Evolutionary conservation across 352 stramenopile genomes (phyloP).

Genomic region (Globisporangium yorkense): DNA sequence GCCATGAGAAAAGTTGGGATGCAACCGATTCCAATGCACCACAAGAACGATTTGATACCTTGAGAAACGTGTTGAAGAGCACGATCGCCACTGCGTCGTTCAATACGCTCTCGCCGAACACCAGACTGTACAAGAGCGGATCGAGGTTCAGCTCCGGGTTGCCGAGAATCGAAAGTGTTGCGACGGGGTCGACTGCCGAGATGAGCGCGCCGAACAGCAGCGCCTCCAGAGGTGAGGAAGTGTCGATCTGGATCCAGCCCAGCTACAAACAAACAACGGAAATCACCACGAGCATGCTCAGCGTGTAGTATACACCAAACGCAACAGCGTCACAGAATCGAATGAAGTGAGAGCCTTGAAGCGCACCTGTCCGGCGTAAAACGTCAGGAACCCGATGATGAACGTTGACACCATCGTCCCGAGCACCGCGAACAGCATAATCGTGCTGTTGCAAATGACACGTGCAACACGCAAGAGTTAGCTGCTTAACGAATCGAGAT

Average conservation of each 20-base stretch:
- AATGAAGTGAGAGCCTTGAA: too few relatives aligned
- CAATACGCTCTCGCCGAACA: constrained; percentile 97
- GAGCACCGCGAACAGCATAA: constrained; percentile 92
- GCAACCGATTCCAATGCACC: too few relatives aligned
- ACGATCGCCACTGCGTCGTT: constrained; percentile 98
- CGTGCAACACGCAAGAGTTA: neutral
- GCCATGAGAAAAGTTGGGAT: neutral
- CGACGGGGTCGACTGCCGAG: constrained; percentile 94
- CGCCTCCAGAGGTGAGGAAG: constrained; percentile 90
- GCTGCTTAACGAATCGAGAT: neutral
- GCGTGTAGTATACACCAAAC: neutral
- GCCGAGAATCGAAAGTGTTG: constrained; percentile 95
- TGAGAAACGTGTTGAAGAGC: constrained; percentile 95
- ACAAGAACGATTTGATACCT: constrained; percentile 28
- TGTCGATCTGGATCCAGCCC: constrained; percentile 85
- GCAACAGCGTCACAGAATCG: neutral
- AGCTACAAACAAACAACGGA: constrained; percentile 19
- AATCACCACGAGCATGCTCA: too few relatives aligned
- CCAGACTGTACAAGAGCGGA: constrained; percentile 85
- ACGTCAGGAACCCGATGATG: constrained; percentile 93
- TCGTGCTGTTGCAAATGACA: constrained; percentile 56
- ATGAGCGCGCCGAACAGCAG: constrained; percentile 96
- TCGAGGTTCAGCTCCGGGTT: constrained; percentile 90
- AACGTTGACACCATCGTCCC: constrained; percentile 96
- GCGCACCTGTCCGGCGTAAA: constrained; percentile 61